Base-by-base conservation (phyloP, 371 early-diverging fungal species). In the Rhizomucor pusillus region DNA sequence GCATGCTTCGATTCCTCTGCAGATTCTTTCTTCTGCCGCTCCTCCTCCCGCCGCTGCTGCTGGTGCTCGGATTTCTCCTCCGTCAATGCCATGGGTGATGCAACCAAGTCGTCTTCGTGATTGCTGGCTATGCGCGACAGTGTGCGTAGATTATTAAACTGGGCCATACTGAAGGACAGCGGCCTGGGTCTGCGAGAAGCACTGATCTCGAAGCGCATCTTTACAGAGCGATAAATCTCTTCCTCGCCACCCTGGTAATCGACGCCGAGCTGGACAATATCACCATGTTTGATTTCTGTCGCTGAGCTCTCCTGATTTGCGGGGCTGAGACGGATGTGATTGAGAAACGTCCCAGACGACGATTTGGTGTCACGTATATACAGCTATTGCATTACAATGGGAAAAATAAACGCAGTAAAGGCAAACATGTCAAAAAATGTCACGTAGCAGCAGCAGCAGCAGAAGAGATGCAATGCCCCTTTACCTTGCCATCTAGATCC, bases 321-420 rank as follows among this genome's bases (percentile, higher is more conserved):
- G 12, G 94, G 89, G 44, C 90, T 87, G 20, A 98, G 75, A 6
- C 98, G 77, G 67, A 92, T 82, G 68, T 93, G 90, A 79, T 98
- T 98, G 41, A 97, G 76, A 66, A 97, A 98, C 11, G 99, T 98
- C 18, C 99, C 99, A 35, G 95, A 94, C 9, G 95, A 95, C 24
- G 92, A 92, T 50, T 91, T 93, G 19, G 93, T 92, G 71, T 98
- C 99, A 52, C 90, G 82, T 50, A 97, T 85, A 63, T 75, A 97
- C 34, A 98, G 80, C 90, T 92, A 63, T 14, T 16, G 41, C 29
- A 29, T 29, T 29, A 29, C 29, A 29, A 7, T 29, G 7, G 20
- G 35, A 44, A 37, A 51, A 14, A 19, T 11, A 14, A 39, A 39
- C 11, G 20, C 20, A 7, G 29, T 7, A 29, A 51, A 51, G 19